phyloP scores from a whole-genome alignment of 352 stramenopile species.

The Globisporangium okanoganense region DNA sequence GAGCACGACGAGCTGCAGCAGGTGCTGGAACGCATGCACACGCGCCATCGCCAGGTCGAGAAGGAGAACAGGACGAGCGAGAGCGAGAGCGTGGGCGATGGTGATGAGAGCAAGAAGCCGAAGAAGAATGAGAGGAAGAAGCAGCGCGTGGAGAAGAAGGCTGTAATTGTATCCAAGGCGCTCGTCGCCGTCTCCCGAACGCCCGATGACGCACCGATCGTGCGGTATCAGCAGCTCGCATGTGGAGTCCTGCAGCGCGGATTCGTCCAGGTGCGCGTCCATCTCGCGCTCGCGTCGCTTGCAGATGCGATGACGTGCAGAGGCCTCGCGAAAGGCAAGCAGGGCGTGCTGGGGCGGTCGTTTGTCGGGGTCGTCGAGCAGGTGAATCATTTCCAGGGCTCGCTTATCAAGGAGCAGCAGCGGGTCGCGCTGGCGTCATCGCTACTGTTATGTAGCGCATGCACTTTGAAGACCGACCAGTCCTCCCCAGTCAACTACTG shows the following conservation, averaged over 20 bases:
- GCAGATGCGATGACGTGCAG: constrained; percentile 30
- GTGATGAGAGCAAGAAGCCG: neutral
- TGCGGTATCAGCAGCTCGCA: constrained; percentile 19
- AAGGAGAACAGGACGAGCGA: neutral
- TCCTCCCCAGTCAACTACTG: neutral
- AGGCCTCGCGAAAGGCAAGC: constrained; percentile 28
- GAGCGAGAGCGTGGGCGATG: neutral
- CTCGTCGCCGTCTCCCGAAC: constrained; percentile 30
- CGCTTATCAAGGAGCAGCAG: constrained; percentile 7
- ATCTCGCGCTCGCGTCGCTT: constrained; percentile 28
- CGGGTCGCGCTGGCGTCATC: constrained; percentile 22
- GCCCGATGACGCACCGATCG: neutral
- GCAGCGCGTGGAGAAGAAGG: neutral
- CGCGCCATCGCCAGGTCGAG: neutral
- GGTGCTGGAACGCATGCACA: constrained; percentile 21
- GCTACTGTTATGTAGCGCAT: constrained; percentile 12
- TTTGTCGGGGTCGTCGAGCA: constrained; percentile 37
- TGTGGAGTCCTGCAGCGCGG: constrained; percentile 21
- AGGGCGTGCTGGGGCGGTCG: constrained; percentile 34
- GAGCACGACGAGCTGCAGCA: constrained; percentile 24
- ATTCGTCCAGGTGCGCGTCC: constrained; percentile 32
- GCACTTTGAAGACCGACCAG: neutral
- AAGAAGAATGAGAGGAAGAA: neutral
- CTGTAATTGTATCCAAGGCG: constrained; percentile 23
- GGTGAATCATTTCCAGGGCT: constrained; percentile 5